These are phyloP conservation scores for Bacidia rubella DNA, from an alignment of 495 filamentous ascomycete genomes.

Conservation along the genomic window DNA sequence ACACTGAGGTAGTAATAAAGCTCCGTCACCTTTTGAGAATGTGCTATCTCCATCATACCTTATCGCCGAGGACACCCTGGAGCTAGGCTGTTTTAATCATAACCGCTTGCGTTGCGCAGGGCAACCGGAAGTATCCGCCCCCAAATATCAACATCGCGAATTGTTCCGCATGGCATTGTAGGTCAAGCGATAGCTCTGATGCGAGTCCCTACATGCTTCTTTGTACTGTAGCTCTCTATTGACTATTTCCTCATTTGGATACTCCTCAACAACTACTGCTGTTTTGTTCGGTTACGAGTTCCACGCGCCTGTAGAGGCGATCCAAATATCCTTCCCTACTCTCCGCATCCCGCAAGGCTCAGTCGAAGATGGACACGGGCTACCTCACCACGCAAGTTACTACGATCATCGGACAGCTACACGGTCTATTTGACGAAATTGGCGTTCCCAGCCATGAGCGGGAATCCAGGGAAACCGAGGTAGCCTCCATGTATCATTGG, in stretches of 20 bases:
- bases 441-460: constrained; percentile 82
- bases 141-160: not conserved
- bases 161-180: not conserved
- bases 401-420: constrained; percentile 77
- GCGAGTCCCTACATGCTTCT: not conserved
- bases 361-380: constrained; percentile 67
- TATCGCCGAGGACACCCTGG: not conserved
- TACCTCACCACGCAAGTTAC: constrained; percentile 89
- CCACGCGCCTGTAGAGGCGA: not conserved
- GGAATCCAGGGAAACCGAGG: constrained; percentile 73
- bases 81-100: not conserved
- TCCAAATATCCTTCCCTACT: not conserved
- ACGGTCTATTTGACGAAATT: constrained; percentile 92
- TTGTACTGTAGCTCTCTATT: too few species aligned
- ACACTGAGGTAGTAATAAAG: not conserved
- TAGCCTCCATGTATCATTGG: constrained; percentile 24
- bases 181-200: not conserved
- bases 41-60: not conserved
- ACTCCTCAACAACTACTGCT: not conserved
- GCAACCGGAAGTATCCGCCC: not conserved
- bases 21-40: not conserved
- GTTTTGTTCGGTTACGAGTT: not conserved
- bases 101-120: not conserved
- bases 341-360: not conserved
- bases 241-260: too few species aligned